These are phyloP conservation scores for Penicillium lividum DNA, from an alignment of 495 filamentous ascomycete genomes.

Conservation along the genomic window DNA sequence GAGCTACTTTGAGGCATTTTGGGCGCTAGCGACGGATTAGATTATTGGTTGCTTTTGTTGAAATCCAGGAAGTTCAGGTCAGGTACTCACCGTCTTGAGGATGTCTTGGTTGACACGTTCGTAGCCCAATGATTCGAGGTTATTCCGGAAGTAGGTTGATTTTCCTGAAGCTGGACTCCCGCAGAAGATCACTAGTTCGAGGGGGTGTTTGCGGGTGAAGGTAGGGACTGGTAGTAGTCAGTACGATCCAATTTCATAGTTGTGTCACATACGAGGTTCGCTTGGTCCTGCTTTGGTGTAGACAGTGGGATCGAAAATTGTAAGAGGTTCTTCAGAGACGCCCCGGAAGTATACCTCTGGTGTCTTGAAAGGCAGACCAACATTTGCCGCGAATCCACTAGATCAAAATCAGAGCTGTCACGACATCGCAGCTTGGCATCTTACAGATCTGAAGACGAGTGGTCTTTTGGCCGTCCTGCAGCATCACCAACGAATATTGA, in stretches of 20 bases:
- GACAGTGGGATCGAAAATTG: constrained; percentile 65
- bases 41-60: neutral
- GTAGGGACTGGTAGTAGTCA: constrained; percentile 6
- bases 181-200: constrained; percentile 82
- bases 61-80: neutral
- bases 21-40: constrained; percentile 53
- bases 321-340: constrained; percentile 58
- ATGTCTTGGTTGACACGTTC: constrained; percentile 87
- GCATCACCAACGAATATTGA: constrained; percentile 94
- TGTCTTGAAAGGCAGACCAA: constrained; percentile 76
- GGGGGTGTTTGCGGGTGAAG: constrained; percentile 62
- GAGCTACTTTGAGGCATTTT: constrained; percentile 81
- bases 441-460: constrained; percentile 80
- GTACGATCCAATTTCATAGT: neutral
- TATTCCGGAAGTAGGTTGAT: constrained; percentile 81
- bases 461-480: constrained; percentile 63
- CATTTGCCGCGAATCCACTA: constrained; percentile 75
- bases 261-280: constrained; percentile 33
- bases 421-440: neutral
- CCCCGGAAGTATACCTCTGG: constrained; percentile 90
- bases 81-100: constrained; percentile 68
- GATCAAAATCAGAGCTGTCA: neutral
- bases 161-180: constrained; percentile 90
- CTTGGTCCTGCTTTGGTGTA: constrained; percentile 47
- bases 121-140: constrained; percentile 78